Evolutionary conservation across 2,329 filamentous ascomycete species (phyloP).

Genomic region (Pseudocercospora eumusae): DNA sequence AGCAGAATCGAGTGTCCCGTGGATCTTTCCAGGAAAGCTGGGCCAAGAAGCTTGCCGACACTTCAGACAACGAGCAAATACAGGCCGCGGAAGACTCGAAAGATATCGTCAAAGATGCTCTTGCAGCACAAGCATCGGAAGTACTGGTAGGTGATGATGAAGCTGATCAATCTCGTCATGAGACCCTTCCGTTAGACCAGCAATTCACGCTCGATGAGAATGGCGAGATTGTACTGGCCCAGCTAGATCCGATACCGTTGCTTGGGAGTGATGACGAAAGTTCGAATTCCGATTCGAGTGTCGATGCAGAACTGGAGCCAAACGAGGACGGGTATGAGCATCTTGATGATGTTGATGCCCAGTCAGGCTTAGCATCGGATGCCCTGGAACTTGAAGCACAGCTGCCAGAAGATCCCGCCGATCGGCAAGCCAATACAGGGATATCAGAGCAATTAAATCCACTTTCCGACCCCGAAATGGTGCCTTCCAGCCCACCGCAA

Average conservation of each 20-base stretch:
- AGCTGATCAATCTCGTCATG: not conserved
- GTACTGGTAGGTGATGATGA: not conserved
- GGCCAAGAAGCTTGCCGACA: not conserved
- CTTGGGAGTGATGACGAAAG: not conserved
- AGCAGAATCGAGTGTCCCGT: not conserved
- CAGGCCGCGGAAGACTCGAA: not conserved
- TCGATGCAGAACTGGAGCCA: not conserved
- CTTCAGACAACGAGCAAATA: not conserved
- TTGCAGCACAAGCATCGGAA: not conserved
- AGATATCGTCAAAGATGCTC: not conserved
- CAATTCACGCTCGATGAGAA: slow-evolving; percentile 3
- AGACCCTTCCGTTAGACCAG: not conserved
- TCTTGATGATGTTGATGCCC: not conserved
- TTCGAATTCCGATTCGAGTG: not conserved
- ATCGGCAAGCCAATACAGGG: not conserved
- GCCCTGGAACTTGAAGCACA: not conserved
- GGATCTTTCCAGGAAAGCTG: slow-evolving; percentile 25
- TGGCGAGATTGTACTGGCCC: slow-evolving; percentile 9
- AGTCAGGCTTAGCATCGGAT: not conserved
- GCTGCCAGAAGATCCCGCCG: not conserved
- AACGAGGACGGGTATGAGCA: not conserved
- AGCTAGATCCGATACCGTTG: not conserved
- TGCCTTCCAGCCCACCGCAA: not conserved
- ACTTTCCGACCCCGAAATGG: not conserved
- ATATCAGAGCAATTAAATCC: not conserved